Conservation (phyloP, 768 basidiomycete species). For the Auricularia sp. region DNA sequence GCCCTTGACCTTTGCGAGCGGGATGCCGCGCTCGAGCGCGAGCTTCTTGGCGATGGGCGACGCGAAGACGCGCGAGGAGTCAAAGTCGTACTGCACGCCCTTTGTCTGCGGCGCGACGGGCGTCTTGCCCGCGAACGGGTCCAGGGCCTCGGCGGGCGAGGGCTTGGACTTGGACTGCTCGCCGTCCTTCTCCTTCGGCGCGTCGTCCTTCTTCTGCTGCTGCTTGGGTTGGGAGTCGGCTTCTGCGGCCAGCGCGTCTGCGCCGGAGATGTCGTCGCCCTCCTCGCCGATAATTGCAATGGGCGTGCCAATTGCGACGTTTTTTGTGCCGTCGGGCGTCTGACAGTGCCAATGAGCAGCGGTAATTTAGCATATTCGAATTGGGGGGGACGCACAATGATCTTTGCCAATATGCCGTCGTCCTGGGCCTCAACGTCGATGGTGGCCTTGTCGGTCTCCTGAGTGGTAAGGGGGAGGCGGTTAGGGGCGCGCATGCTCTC, state of each 20-base stretch:
- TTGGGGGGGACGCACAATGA: constrained; percentile 54
- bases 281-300: constrained; percentile 93
- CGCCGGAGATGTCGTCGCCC: constrained; percentile 86
- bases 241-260: constrained; percentile 59
- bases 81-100: constrained; percentile 44
- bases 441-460: constrained; percentile 99
- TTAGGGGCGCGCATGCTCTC: not conserved
- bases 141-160: constrained; percentile 19
- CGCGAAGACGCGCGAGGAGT: constrained; percentile 78
- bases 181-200: constrained; percentile 25
- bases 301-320: constrained; percentile 71
- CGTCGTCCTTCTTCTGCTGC: constrained; percentile 26
- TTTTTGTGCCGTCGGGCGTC: constrained; percentile 79
- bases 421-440: constrained; percentile 99
- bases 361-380: not conserved
- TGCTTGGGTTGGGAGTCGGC: constrained; percentile 33
- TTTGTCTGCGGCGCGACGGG: constrained; percentile 17
- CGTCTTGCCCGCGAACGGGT: constrained; percentile 21
- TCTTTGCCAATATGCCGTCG: constrained; percentile 93
- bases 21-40: constrained; percentile 87
- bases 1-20: constrained; percentile 81
- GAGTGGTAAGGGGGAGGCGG: constrained; percentile 5
- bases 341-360: constrained; percentile 19
- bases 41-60: constrained; percentile 95
- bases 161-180: constrained; percentile 34